Conservation (phyloP, 208 protist genomes). For the Crithidia mellificae region DNA sequence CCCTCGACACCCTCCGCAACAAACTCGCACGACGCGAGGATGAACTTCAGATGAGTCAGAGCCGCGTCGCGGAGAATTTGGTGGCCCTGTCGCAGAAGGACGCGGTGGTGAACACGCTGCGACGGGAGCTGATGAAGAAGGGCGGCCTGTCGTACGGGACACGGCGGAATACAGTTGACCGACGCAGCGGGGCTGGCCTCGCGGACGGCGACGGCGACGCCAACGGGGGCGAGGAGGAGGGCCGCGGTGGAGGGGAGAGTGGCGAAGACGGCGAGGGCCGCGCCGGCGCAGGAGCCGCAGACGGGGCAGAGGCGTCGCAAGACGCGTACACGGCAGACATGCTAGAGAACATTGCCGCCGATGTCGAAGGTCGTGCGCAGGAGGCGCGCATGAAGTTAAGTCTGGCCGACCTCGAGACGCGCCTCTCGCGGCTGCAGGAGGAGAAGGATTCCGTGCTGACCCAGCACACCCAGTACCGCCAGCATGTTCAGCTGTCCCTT, state of each 20-base stretch:
- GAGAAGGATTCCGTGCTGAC: slow-evolving; percentile 67
- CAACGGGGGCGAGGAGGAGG: slow-evolving; percentile 5
- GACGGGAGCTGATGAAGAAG: slow-evolving; percentile 64
- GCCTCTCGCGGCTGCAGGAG: slow-evolving; percentile 44
- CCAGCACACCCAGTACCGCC: slow-evolving; percentile 79
- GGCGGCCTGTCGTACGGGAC: slow-evolving; percentile 26
- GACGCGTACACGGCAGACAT: slow-evolving; percentile 57
- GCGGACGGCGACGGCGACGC: slow-evolving; percentile 9
- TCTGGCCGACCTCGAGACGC: slow-evolving; percentile 60
- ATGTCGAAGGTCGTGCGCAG: slow-evolving; percentile 70
- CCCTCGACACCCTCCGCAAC: slow-evolving; percentile 56
- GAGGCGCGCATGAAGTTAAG: slow-evolving; percentile 76
- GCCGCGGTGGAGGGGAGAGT: neutral
- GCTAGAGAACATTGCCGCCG: slow-evolving; percentile 63
- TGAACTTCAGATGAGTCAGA: slow-evolving; percentile 64
- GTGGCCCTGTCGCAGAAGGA: slow-evolving; percentile 81
- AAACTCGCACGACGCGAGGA: slow-evolving; percentile 65
- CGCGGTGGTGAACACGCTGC: slow-evolving; percentile 67
- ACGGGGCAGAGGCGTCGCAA: neutral
- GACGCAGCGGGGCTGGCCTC: slow-evolving; percentile 6
- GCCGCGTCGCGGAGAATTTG: slow-evolving; percentile 71
- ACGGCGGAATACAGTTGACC: neutral
- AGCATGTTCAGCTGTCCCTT: slow-evolving; percentile 67
- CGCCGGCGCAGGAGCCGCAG: neutral
- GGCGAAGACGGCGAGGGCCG: neutral